Evolutionary conservation across 2,329 filamentous ascomycete genomes (phyloP).

Genomic region (Aspergillus aculeatinus): DNA sequence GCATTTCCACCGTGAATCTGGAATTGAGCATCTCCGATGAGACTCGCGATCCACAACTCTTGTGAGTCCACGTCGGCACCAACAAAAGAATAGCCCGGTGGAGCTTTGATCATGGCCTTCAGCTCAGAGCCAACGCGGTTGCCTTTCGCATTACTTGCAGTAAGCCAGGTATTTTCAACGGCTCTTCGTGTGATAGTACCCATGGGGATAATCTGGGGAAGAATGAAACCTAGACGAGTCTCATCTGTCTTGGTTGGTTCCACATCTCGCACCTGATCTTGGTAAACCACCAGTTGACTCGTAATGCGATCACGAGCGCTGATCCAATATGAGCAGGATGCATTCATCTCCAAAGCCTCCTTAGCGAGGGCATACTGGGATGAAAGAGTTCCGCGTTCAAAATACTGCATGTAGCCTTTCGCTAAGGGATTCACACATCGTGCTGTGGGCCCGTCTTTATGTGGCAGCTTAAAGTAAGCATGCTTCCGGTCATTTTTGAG

Average conservation of each 20-base stretch:
- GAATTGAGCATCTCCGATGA: conserved; percentile 93
- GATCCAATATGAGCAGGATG: conserved; percentile 98
- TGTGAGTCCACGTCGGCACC: conserved; percentile 97
- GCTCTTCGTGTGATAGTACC: conserved; percentile 91
- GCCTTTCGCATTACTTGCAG: conserved; percentile 92
- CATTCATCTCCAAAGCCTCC: conserved; percentile 96
- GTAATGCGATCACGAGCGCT: conserved; percentile 89
- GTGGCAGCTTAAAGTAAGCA: conserved; percentile 87
- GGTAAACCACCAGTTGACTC: conserved; percentile 92
- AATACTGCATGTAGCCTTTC: conserved; percentile 86
- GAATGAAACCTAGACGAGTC: conserved; percentile 70
- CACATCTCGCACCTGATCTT: conserved; percentile 55
- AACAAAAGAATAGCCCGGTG: conserved; percentile 87
- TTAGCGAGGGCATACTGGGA: conserved; percentile 90
- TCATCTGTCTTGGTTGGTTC: conserved; percentile 25
- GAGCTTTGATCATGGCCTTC: conserved; percentile 94
- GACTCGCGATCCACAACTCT: conserved; percentile 95
- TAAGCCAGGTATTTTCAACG: conserved; percentile 98
- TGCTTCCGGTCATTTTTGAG: conserved; percentile 66
- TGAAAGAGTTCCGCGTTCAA: conserved; percentile 82
- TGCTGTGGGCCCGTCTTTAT: conserved; percentile 87
- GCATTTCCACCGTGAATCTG: conserved; percentile 94
- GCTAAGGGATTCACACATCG: conserved; percentile 85
- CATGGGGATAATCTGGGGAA: conserved; percentile 97
- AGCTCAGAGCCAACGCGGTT: conserved; percentile 95